Base-by-base conservation (phyloP, 2,329 filamentous ascomycete genomes). In the Botrytis hyacinthi region DNA sequence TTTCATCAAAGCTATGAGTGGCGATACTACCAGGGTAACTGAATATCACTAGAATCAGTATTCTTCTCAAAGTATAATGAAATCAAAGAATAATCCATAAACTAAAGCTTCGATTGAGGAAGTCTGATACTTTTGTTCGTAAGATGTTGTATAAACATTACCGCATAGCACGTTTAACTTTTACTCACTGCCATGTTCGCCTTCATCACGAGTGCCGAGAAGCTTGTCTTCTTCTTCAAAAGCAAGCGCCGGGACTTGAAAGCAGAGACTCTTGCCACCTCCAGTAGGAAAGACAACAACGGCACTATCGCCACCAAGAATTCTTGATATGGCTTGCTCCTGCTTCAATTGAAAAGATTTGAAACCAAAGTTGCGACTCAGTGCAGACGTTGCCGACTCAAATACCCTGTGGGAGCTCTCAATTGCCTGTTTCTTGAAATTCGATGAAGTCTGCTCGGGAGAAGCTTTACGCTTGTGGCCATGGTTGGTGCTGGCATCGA, bases 1-100 rank as follows among this genome's bases (percentile, higher is more conserved):
- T 77, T 89, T 89, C 87, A 89, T 89, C 71, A 89, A 77, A 2
- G 87, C 87, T 70, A 89, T 87, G 4, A 89, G 80, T 0, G 87
- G 87, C 0, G 86, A 89, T 2, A 89, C 86, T 4, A 89, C 86
- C 9, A 89, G 83, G 1, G 86, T 89, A 75, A 89, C 71, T 72
- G 37, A 10, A 40, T 12, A 18, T 46, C 12, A n/a, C 6, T 46
- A 29, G 5, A 9, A 22, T 69, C 10, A 69, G 66, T 29, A 16
- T 57, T 16, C 10, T 57, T 12, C 7, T 59, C 10, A 22, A 8
- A 65, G 1, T 1, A 10, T 2, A 22, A 59, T 26, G n/a, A 10
- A 32, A 26, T 22, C 2, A 3, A 44, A 42, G 5, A 12, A 57
- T 9, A 26, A 26, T n/a, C 35, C 14, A 44, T 18, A 20, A 18